A percentile compares a stretch with the other conserved stretches of the same genome.
Conservation (phyloP, 441 rosid genomes). For the Euphorbia neoarborescens region DNA sequence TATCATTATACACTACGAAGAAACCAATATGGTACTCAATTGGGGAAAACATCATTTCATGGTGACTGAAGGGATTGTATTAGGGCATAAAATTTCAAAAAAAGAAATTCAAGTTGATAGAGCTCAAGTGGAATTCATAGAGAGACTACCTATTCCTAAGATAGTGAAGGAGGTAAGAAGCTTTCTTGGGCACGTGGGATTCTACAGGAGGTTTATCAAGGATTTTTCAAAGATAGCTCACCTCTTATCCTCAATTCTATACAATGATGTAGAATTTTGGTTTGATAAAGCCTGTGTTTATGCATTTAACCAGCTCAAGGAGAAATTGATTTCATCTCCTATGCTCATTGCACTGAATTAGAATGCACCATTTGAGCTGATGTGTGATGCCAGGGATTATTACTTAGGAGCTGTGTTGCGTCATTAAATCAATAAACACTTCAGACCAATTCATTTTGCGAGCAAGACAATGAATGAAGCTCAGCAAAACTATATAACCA, state of each 20-base stretch:
- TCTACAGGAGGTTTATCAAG: not conserved
- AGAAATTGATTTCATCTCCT: not conserved
- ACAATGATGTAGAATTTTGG: not conserved
- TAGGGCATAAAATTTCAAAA: not conserved
- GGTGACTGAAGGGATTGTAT: no score
- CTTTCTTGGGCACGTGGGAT: not conserved
- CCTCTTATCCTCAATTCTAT: not conserved
- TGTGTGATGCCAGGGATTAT: no score
- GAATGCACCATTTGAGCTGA: not conserved
- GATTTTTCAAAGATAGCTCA: not conserved
- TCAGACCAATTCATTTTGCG: not conserved
- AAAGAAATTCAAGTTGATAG: not conserved
- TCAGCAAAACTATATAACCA: no score
- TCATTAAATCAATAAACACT: not conserved
- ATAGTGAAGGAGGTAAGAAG: not conserved
- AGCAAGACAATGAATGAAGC: no score
- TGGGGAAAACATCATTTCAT: slow-evolving; percentile 1
- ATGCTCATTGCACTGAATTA: not conserved
- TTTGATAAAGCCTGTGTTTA: not conserved
- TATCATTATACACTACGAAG: not conserved
- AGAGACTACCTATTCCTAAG: not conserved
- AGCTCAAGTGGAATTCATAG: not conserved
- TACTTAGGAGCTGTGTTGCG: not conserved
- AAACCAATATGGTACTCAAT: not conserved
- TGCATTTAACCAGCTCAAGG: not conserved